phyloP scores from a whole-genome alignment of 495 filamentous ascomycete genomes.

The Neurospora sp. region DNA sequence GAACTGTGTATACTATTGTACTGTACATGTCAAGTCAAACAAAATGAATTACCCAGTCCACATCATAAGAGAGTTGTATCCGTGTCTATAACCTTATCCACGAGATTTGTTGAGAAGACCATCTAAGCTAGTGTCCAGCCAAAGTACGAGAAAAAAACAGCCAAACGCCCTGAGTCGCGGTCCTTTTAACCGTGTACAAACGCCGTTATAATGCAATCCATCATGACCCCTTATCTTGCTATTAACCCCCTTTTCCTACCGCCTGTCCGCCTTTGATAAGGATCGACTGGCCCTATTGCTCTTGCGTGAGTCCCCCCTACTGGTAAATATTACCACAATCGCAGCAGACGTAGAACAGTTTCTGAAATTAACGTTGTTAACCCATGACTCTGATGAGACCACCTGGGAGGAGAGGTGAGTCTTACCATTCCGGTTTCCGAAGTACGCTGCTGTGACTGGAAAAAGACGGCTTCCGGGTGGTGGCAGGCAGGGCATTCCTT shows the following conservation, averaged over 20 bases:
- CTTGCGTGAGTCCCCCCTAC: slow-evolving; percentile 6
- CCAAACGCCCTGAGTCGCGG: neutral
- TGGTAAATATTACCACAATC: slow-evolving; percentile 82
- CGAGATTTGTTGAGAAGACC: neutral
- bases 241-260: neutral
- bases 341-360: slow-evolving; percentile 96
- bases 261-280: neutral
- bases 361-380: slow-evolving; percentile 46
- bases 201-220: neutral
- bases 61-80: neutral
- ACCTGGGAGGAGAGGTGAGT: neutral
- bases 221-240: neutral
- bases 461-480: slow-evolving; percentile 86
- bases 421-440: slow-evolving; percentile 97
- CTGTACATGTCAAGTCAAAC: neutral
- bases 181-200: neutral
- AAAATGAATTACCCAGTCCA: neutral
- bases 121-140: neutral
- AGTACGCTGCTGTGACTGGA: slow-evolving; percentile 94
- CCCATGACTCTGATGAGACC: neutral
- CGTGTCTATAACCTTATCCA: neutral
- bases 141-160: neutral
- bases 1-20: neutral
- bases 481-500: slow-evolving; percentile 74
- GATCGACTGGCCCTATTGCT: neutral